Conservation (phyloP, 768 basidiomycete species). For the Hygrophorus pudorinus region DNA sequence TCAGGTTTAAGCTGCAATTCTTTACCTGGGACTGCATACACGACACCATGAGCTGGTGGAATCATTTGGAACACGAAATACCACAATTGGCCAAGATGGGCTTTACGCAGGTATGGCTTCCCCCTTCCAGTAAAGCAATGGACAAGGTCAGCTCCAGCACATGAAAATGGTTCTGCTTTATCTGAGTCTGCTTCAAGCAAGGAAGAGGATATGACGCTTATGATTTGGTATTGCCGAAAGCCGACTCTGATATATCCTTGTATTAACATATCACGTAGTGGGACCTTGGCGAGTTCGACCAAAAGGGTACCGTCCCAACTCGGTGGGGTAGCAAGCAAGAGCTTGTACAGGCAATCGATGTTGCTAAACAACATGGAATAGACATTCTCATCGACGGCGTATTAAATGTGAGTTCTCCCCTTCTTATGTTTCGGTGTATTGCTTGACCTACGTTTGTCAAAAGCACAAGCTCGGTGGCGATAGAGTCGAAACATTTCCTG, state of each 20-base stretch:
- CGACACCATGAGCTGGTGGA: conserved; percentile 68
- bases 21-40: conserved; percentile 71
- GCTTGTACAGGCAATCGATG: conserved; percentile 54
- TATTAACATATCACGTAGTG: conserved; percentile 37
- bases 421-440: conserved; percentile 1
- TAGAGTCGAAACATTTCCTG: conserved; percentile 55
- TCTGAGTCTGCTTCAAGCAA: conserved; percentile 26
- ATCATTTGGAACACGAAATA: conserved; percentile 56
- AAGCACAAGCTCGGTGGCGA: conserved; percentile 87
- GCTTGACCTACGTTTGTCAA: conserved; percentile 7
- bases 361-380: conserved; percentile 60
- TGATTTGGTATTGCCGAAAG: conserved; percentile 47
- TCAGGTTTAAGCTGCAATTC: conserved; percentile 55
- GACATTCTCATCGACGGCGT: conserved; percentile 82
- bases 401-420: conserved; percentile 52
- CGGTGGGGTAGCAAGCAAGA: conserved; percentile 87
- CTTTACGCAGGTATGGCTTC: conserved; percentile 76
- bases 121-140: conserved; percentile 76
- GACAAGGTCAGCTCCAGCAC: conserved; percentile 30
- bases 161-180: neutral
- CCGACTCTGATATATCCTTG: neutral
- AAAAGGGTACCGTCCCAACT: conserved; percentile 60
- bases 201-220: conserved; percentile 83
- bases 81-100: conserved; percentile 57
- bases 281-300: conserved; percentile 81